Evolutionary conservation across 768 basidiomycete genomes (phyloP).

Genomic region (Lepiota brunneoincarnata): DNA sequence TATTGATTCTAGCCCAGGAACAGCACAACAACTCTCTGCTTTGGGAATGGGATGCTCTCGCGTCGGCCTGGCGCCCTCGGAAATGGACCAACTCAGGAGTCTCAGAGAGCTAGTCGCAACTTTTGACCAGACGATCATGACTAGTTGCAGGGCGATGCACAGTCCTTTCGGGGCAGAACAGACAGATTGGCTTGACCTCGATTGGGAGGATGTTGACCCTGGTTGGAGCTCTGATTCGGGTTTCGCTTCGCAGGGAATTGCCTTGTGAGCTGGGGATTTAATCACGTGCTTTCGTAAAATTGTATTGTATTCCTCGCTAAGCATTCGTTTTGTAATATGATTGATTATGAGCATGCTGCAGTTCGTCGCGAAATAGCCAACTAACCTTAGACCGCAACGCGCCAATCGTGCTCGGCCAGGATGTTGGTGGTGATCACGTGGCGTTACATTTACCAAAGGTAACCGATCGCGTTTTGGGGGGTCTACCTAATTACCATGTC

Average conservation of each 20-base stretch:
- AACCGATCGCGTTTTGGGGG: not conserved
- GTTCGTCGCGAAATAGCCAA: too few species aligned
- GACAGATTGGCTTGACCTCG: not conserved
- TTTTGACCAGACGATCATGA: conserved; percentile 5
- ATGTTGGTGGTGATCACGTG: too few species aligned
- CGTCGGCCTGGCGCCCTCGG: conserved; percentile 4
- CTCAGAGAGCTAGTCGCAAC: conserved; percentile 2
- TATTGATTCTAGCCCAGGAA: too few species aligned
- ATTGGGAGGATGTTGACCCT: not conserved
- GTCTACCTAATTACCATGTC: conserved; percentile 25
- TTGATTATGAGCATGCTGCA: too few species aligned
- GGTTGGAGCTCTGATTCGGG: not conserved
- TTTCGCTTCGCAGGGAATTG: not conserved
- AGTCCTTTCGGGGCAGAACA: too few species aligned
- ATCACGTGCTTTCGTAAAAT: not conserved
- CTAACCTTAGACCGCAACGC: too few species aligned
- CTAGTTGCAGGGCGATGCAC: too few species aligned
- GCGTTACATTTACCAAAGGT: not conserved
- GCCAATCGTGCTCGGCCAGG: too few species aligned
- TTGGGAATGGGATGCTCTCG: not conserved
- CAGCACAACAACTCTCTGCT: too few species aligned
- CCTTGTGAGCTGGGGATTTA: not conserved
- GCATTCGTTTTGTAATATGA: too few species aligned
- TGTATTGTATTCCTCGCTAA: too few species aligned
- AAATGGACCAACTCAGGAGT: conserved; percentile 1